Percentiles rank a stretch among this genome's conserved stretches.
phyloP scores from a whole-genome alignment of 148 eudicot species.

The Spergularia bocconei region DNA sequence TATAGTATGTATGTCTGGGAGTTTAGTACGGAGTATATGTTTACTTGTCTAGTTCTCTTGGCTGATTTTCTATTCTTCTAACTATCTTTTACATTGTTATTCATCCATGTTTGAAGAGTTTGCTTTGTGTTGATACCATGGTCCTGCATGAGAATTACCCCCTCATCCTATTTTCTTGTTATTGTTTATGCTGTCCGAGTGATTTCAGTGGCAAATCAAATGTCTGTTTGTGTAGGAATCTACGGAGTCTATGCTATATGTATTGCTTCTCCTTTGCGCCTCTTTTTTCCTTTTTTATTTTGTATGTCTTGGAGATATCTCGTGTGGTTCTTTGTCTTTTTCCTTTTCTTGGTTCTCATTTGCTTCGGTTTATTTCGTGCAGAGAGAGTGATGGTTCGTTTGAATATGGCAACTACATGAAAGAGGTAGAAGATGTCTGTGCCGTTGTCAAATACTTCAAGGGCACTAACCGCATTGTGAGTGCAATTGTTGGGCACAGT shows the following conservation, averaged over 20 bases:
- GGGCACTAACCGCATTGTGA: conserved; percentile 39
- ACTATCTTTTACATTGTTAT: too few relatives aligned
- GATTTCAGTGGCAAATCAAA: not conserved
- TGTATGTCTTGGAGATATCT: not conserved
- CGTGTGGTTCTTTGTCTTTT: not conserved
- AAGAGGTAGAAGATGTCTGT: conserved; percentile 67
- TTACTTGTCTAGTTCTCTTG: too few relatives aligned
- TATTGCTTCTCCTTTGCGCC: not conserved
- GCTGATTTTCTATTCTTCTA: too few relatives aligned
- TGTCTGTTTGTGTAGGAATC: not conserved
- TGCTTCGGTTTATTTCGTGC: conserved; percentile 14
- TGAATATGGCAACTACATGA: conserved; percentile 53
- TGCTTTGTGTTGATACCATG: too few relatives aligned
- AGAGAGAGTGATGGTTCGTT: conserved; percentile 94
- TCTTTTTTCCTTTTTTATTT: not conserved
- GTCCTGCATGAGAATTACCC: not conserved
- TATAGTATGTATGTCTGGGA: too few relatives aligned
- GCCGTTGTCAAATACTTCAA: conserved; percentile 63
- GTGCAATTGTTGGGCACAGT: conserved; percentile 81
- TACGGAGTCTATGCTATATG: not conserved
- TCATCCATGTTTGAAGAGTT: too few relatives aligned
- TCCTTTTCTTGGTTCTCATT: not conserved
- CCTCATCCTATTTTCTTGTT: not conserved
- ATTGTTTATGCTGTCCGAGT: not conserved
- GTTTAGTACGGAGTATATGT: too few relatives aligned